A percentile compares a stretch with the other conserved stretches of the same genome.
Conservation (phyloP, 495 filamentous ascomycete genomes). For the Hypoxylon lenormandii region DNA sequence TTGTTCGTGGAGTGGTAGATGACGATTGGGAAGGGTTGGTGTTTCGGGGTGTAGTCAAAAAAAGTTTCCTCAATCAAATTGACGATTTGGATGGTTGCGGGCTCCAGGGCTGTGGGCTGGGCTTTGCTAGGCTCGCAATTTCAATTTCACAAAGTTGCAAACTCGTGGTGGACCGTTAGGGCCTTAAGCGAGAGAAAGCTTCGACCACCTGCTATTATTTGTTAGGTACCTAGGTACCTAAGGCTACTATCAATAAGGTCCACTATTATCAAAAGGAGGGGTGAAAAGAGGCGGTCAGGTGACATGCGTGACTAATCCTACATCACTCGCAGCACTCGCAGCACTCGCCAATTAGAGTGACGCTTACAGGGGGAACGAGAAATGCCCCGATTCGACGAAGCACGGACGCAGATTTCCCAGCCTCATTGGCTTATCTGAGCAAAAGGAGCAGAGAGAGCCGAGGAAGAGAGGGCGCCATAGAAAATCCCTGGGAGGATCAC, state of each 20-base stretch:
- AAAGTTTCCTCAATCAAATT: slow-evolving; percentile 38
- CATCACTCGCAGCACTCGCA: neutral
- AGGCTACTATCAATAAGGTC: too few species aligned
- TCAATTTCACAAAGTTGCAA: slow-evolving; percentile 27
- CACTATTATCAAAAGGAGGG: neutral
- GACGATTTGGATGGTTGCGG: slow-evolving; percentile 1
- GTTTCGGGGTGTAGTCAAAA: slow-evolving; percentile 35
- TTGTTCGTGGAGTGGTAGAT: slow-evolving; percentile 56
- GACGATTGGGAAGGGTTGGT: slow-evolving; percentile 37
- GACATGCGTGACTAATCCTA: slow-evolving; percentile 33
- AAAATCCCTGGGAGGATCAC: slow-evolving; percentile 33
- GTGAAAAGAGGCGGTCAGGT: slow-evolving; percentile 15
- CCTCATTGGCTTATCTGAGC: slow-evolving; percentile 41
- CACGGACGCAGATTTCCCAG: slow-evolving; percentile 15
- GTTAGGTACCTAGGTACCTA: too few species aligned
- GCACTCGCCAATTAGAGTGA: slow-evolving; percentile 17
- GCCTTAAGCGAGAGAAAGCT: slow-evolving; percentile 44
- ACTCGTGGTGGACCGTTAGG: slow-evolving; percentile 34
- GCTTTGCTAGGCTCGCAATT: slow-evolving; percentile 24
- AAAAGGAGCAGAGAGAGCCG: slow-evolving; percentile 6
- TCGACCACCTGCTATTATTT: slow-evolving; percentile 22
- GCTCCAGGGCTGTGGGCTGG: slow-evolving; percentile 19
- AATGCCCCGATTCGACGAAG: slow-evolving; percentile 40
- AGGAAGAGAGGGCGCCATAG: slow-evolving; percentile 7
- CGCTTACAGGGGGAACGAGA: slow-evolving; percentile 5